Conservation (phyloP, 805 yeast genomes). For the Nematodospora valgi region DNA sequence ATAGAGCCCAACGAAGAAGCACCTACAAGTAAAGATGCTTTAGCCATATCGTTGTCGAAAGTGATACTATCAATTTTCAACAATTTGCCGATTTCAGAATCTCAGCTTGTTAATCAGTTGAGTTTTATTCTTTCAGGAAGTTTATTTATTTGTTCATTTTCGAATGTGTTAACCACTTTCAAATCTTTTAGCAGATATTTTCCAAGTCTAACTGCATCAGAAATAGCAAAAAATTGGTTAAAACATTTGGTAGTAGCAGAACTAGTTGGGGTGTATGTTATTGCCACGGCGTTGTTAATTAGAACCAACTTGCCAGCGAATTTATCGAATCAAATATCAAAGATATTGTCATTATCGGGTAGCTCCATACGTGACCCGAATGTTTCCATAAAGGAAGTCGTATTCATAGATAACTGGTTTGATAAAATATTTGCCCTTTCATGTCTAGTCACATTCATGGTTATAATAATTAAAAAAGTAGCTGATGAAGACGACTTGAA, state of each 20-base stretch:
- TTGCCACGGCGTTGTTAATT: conserved; percentile 49
- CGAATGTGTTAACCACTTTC: conserved; percentile 60
- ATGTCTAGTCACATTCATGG: conserved; percentile 30
- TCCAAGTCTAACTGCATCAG: conserved; percentile 19
- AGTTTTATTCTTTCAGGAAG: conserved; percentile 54
- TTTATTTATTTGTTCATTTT: conserved; percentile 59
- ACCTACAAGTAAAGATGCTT: conserved; percentile 33
- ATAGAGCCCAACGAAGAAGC: conserved; percentile 7
- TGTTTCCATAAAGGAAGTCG: conserved; percentile 30
- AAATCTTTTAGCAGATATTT: conserved; percentile 43
- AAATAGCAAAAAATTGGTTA: conserved; percentile 26
- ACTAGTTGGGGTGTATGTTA: conserved; percentile 47
- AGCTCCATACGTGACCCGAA: conserved; percentile 17
- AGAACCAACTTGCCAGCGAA: conserved; percentile 47
- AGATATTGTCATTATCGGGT: conserved; percentile 36
- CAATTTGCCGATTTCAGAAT: conserved; percentile 29
- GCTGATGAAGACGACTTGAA: conserved; percentile 14
- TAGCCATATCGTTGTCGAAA: conserved; percentile 48
- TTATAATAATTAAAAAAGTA: conserved; percentile 19
- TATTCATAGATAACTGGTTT: conserved; percentile 49
- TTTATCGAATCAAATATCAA: conserved; percentile 38
- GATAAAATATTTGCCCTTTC: conserved; percentile 49
- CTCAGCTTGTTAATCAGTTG: conserved; percentile 42
- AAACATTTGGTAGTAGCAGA: conserved; percentile 40
- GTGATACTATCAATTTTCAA: conserved; percentile 26